These are phyloP conservation scores for Pyrenophora teres DNA, from an alignment of 2,329 filamentous ascomycete species.

Conservation along the genomic window DNA sequence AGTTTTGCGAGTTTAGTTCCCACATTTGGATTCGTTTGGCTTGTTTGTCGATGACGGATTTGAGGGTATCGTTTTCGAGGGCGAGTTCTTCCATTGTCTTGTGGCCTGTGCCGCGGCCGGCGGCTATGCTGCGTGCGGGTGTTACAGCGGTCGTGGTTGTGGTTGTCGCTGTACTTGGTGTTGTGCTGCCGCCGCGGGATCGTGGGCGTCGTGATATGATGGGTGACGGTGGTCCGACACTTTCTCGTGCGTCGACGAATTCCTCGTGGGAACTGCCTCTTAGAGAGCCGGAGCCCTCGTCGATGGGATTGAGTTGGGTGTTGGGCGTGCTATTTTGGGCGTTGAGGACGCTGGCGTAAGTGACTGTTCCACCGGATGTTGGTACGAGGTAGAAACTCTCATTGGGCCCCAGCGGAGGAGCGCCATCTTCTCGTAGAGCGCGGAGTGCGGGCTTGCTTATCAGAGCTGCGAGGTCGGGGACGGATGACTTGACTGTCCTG, in stretches of 20 bases:
- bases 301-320: slow-evolving; percentile 45
- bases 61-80: slow-evolving; percentile 84
- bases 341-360: slow-evolving; percentile 83
- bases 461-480: slow-evolving; percentile 79
- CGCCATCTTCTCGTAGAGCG: slow-evolving; percentile 70
- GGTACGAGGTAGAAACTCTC: slow-evolving; percentile 87
- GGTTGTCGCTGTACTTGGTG: neutral
- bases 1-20: slow-evolving; percentile 88
- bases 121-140: slow-evolving; percentile 36
- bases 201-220: slow-evolving; percentile 45
- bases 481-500: slow-evolving; percentile 49
- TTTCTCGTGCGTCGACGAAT: slow-evolving; percentile 86
- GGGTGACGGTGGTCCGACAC: slow-evolving; percentile 55
- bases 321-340: slow-evolving; percentile 52
- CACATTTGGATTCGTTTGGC: slow-evolving; percentile 89
- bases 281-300: slow-evolving; percentile 47
- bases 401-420: slow-evolving; percentile 53
- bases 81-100: slow-evolving; percentile 87
- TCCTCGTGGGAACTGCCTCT: slow-evolving; percentile 62
- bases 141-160: slow-evolving; percentile 22
- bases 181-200: slow-evolving; percentile 23
- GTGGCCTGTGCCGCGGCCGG: slow-evolving; percentile 42
- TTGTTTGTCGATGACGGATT: slow-evolving; percentile 82
- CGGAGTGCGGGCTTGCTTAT: slow-evolving; percentile 85
- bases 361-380: slow-evolving; percentile 85